phyloP scores from a whole-genome alignment of 1,139 yeast species.

The Blastobotrys ciferrii region DNA sequence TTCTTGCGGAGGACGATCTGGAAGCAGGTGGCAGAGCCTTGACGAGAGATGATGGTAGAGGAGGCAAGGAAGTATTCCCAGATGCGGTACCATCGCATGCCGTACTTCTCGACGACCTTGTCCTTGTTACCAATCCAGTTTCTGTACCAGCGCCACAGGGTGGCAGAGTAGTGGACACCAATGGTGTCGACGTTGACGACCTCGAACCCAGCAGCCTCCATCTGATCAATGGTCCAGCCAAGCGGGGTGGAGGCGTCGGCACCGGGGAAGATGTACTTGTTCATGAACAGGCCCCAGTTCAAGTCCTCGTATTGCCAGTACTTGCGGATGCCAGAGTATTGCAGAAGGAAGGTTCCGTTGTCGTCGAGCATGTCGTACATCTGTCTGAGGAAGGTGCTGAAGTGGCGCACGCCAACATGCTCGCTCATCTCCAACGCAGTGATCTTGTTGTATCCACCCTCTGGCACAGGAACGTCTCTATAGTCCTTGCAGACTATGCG shows the following conservation, averaged over 20 bases:
- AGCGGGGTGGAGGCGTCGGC: slow-evolving; percentile 96
- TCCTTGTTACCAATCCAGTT: slow-evolving; percentile 90
- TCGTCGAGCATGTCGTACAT: slow-evolving; percentile 86
- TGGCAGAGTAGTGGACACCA: slow-evolving; percentile 90
- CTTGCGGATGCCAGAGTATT: slow-evolving; percentile 89
- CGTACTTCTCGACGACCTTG: slow-evolving; percentile 73
- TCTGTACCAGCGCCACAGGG: slow-evolving; percentile 93
- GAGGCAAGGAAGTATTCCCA: slow-evolving; percentile 90
- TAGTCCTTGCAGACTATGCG: slow-evolving; percentile 80
- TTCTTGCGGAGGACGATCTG: slow-evolving; percentile 91
- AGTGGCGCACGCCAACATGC: slow-evolving; percentile 91
- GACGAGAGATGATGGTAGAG: slow-evolving; percentile 82
- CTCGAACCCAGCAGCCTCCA: slow-evolving; percentile 87
- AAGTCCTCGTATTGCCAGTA: slow-evolving; percentile 94
- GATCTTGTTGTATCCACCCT: slow-evolving; percentile 75
- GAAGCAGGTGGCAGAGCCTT: slow-evolving; percentile 90
- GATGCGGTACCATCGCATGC: slow-evolving; percentile 86
- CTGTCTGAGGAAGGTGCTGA: slow-evolving; percentile 70
- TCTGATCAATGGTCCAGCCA: slow-evolving; percentile 71
- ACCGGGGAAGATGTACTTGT: slow-evolving; percentile 95
- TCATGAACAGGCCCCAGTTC: slow-evolving; percentile 94
- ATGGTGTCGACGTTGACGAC: slow-evolving; percentile 80
- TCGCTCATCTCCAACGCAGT: slow-evolving; percentile 95
- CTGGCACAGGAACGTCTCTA: slow-evolving; percentile 82
- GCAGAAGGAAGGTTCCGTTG: slow-evolving; percentile 84